Base-by-base conservation (phyloP, 2,329 filamentous ascomycete species). In the Sordariomycetes sp. region DNA sequence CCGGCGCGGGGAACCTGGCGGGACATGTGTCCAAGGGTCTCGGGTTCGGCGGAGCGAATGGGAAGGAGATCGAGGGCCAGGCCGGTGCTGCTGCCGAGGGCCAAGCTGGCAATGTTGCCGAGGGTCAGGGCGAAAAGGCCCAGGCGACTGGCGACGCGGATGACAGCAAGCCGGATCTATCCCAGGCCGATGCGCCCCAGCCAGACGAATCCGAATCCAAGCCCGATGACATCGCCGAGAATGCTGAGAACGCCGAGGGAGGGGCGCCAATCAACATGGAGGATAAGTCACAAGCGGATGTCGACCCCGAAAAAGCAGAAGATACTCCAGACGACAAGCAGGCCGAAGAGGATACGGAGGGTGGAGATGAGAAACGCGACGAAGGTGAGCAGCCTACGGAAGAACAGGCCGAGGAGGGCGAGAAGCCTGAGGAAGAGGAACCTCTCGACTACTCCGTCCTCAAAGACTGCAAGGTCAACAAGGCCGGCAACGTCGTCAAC, bases 381-480 rank as follows among this genome's bases (percentile, higher is more conserved):
- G 34, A 36, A 13, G 36, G 36, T 42, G 13, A 42, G 12, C 36
- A 42, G 10, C 12, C 13, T 12, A 12, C 13, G 36, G n/a, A 42
- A 17, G 39, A 70, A 22, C 65, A 71, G 59, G 69, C 70, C 25
- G 73, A 75, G 56, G 72, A 73, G 32, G 68, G 34, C 25, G 52
- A 35, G n/a, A 59, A 71, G 59, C 73, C 22, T 34, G 17, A 54
- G 3, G 17, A 54, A 64, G 32, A 63, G 20, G 22, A 2, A 5
- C 57, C 57, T 3, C 61, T 73, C 12, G 78, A 81, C 62, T 75
- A 74, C 58, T 76, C 75, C 0, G 63, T 73, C 20, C 74, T 84
- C 36, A 75, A 78, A 59, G 75, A 73, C 58, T 74, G 74, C 67
- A 79, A 75, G 60, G 77, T 84, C 62, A 83, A 83, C 70, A 82